Base-by-base conservation (phyloP, 768 basidiomycete genomes). In the Sutorius australiensis region DNA sequence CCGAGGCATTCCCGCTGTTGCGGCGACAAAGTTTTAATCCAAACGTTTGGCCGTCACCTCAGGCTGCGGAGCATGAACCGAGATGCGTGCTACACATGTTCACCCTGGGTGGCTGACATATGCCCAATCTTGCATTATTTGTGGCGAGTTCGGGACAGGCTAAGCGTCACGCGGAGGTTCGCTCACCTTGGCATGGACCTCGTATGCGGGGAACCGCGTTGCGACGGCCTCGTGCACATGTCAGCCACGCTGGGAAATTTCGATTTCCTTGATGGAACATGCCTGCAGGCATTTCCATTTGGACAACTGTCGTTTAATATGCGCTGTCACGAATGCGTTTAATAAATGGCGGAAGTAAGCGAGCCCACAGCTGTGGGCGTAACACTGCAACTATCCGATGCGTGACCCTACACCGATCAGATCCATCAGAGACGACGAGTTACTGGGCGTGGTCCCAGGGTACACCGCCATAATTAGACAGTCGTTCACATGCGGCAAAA, bases 81-180 rank as follows among this genome's bases (percentile, higher is more conserved):
- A 36, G 52, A 24, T 37, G 4, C 16, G 10, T 51, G 49, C 14
- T 16, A 30, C 27, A 27, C 40, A 21, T 17, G 53, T 31, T 37
- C 24, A 41, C 51, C 51, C 51, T 53, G 32, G 51, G 51, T 53
- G 52, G 52, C 39, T 54, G 52, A 53, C 51, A 53, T 50, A 19
- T 16, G 43, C 17, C 30, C 43, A 8, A 16, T 5, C 24, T 5
- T 41, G 24, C 40, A 43, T 44, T 30, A 27, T 30, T 13, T 13
- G n/a, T 30, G 43, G 30, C 44, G 17, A 5, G 30, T 44, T 31
- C 43, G 43, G 43, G 43, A 44, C 43, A 44, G n/a, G 30, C 3
- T 11, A 11, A 17, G 27, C n/a, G 11, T 24, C 16, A 1, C 5
- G 17, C 19, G 11, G 16, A 12, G 32, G 8, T 12, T 32, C 13